These are phyloP conservation scores for Radiomyces spectabilis DNA, from an alignment of 192 early-diverging fungal species.

Conservation along the genomic window DNA sequence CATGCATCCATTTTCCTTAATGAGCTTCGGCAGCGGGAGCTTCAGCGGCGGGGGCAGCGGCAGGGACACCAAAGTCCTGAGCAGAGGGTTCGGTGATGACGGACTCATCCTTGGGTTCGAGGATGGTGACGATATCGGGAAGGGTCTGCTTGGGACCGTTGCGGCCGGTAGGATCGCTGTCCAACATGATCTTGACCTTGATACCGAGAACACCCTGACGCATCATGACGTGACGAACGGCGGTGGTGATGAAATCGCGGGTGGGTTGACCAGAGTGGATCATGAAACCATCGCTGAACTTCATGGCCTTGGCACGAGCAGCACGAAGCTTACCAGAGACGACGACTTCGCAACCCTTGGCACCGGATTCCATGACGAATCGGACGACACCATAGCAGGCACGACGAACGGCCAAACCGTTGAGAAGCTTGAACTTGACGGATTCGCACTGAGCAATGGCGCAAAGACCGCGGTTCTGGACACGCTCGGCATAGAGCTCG, in stretches of 20 bases:
- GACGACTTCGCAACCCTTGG: slow-evolving; percentile 99
- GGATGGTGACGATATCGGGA: slow-evolving; percentile 92
- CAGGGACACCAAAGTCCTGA: slow-evolving; percentile 39
- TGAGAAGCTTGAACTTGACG: slow-evolving; percentile 95
- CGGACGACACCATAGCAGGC: slow-evolving; percentile 98
- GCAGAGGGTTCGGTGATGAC: slow-evolving; percentile 61
- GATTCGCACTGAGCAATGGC: slow-evolving; percentile 98
- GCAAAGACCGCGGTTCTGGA: slow-evolving; percentile 94
- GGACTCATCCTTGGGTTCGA: slow-evolving; percentile 86
- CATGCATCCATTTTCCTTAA: no score
- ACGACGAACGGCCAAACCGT: slow-evolving; percentile 91
- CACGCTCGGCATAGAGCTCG: slow-evolving; percentile 97
- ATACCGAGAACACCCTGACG: slow-evolving; percentile 98
- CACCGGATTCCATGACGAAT: slow-evolving; percentile 98
- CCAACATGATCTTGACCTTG: slow-evolving; percentile 99
- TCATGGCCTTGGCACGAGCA: slow-evolving; percentile 99
- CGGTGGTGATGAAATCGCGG: slow-evolving; percentile 90
- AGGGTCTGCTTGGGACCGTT: slow-evolving; percentile 92
- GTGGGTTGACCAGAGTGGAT: slow-evolving; percentile 99
- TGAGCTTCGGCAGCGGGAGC: slow-evolving; percentile 10
- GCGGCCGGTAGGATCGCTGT: slow-evolving; percentile 88
- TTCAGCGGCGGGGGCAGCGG: slow-evolving; percentile 18
- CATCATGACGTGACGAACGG: slow-evolving; percentile 95
- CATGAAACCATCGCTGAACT: slow-evolving; percentile 99
- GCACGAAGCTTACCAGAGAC: slow-evolving; percentile 99